Evolutionary conservation across 164 flowering plant genomes (phyloP).

Genomic region (Nelumbo lutea): DNA sequence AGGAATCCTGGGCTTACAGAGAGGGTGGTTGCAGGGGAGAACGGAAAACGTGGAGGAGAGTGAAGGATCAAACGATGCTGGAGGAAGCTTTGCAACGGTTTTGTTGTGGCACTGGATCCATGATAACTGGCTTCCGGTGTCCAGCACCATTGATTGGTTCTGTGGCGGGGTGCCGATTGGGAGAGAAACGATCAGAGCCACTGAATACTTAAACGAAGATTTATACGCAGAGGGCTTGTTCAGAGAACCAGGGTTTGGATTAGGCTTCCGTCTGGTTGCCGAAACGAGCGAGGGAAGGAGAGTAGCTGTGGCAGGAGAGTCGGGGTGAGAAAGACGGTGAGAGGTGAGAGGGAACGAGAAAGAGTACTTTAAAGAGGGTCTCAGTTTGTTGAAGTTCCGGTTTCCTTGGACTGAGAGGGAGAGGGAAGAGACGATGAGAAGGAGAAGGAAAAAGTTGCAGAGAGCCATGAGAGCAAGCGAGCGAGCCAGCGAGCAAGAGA

Average conservation of each 20-base stretch:
- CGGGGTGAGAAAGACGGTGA: no score
- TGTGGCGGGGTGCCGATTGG: constrained; percentile 85
- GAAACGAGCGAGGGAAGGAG: constrained; percentile 3
- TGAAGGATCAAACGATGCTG: constrained; percentile 60
- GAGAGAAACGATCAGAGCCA: constrained; percentile 56
- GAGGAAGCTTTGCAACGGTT: constrained; percentile 19
- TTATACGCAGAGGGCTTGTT: constrained; percentile 17
- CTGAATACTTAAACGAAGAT: constrained; percentile 47
- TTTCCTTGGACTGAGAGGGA: constrained; percentile 11
- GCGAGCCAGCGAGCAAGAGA: background rate
- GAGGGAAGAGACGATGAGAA: constrained; percentile 8
- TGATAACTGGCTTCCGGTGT: constrained; percentile 83
- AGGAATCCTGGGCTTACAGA: constrained; percentile 63
- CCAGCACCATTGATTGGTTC: constrained; percentile 61
- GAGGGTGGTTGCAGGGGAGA: constrained; percentile 61
- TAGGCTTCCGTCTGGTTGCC: constrained; percentile 7
- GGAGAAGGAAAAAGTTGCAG: constrained; percentile 10
- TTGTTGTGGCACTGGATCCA: constrained; percentile 66
- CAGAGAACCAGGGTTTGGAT: background rate
- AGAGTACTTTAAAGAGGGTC: constrained; percentile 9
- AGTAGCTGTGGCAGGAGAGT: constrained; percentile 10
- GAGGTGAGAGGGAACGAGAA: constrained; percentile 30
- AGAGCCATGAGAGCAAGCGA: constrained; percentile 8
- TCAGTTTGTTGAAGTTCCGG: background rate
- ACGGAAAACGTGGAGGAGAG: constrained; percentile 72